phyloP scores from a whole-genome alignment of 2,329 filamentous ascomycete genomes.

The Cryphonectria carpinicola region DNA sequence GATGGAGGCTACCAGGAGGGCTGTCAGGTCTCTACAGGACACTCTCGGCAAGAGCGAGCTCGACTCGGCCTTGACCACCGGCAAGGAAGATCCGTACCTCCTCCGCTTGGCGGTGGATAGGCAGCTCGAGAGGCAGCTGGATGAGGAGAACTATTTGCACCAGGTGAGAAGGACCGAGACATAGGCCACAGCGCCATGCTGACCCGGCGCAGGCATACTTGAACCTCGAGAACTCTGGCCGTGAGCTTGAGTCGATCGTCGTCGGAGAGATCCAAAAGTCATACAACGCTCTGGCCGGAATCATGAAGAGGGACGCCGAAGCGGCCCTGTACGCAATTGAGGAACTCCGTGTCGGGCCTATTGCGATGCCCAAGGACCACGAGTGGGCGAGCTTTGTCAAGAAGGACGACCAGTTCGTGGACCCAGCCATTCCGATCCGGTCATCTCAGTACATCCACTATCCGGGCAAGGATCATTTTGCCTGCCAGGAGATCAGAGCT shows the following conservation, averaged over 20 bases:
- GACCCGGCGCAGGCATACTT: constrained; percentile 72
- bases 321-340: constrained; percentile 78
- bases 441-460: constrained; percentile 84
- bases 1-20: constrained; percentile 80
- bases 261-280: constrained; percentile 98
- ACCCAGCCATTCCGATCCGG: constrained; percentile 79
- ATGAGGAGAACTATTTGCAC: constrained; percentile 97
- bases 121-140: constrained; percentile 88
- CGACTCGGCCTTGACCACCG: constrained; percentile 73
- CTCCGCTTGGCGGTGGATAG: constrained; percentile 84
- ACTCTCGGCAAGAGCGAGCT: constrained; percentile 77
- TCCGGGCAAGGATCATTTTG: constrained; percentile 84
- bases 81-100: constrained; percentile 91
- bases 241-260: constrained; percentile 94
- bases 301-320: constrained; percentile 89
- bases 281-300: constrained; percentile 90
- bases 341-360: constrained; percentile 79
- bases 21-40: constrained; percentile 81
- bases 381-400: constrained; percentile 88
- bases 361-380: constrained; percentile 90
- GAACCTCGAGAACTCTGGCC: constrained; percentile 90
- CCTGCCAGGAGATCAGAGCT: constrained; percentile 81
- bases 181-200: constrained; percentile 24
- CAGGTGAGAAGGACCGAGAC: constrained; percentile 61
- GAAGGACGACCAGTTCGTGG: constrained; percentile 82